Percentiles rank a stretch among this genome's conserved stretches.
Evolutionary conservation across 345 rosid genomes (phyloP).

Genomic region (Psidium friedrichsthalianum): DNA sequence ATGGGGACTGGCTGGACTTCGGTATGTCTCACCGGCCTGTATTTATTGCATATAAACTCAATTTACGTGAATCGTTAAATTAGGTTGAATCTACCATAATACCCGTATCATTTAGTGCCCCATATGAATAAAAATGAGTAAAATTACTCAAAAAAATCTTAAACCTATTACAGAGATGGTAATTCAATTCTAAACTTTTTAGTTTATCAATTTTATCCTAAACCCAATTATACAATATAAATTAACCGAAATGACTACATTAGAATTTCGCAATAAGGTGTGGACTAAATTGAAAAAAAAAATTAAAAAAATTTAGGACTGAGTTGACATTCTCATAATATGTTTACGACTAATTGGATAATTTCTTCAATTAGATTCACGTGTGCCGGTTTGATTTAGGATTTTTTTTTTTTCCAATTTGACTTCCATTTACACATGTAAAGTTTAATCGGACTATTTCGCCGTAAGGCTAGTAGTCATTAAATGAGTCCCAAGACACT

Average conservation of each 20-base stretch:
- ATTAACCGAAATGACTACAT: background rate
- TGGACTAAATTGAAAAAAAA: background rate
- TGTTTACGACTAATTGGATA: background rate
- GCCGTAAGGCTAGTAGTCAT: background rate
- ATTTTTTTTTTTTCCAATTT: background rate
- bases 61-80: background rate
- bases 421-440: background rate
- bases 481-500: background rate
- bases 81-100: background rate
- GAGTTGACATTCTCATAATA: background rate
- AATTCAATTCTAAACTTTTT: background rate
- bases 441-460: background rate
- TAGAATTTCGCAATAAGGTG: background rate
- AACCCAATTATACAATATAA: background rate
- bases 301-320: background rate
- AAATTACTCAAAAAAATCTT: background rate
- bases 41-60: background rate
- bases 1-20: background rate
- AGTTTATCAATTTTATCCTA: background rate
- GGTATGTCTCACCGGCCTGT: background rate
- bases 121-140: background rate
- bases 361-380: background rate
- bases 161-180: accelerated
- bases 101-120: background rate
- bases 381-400: background rate